phyloP scores from a whole-genome alignment of 306 rosid genomes.

The Cyclanthera cordifolia region DNA sequence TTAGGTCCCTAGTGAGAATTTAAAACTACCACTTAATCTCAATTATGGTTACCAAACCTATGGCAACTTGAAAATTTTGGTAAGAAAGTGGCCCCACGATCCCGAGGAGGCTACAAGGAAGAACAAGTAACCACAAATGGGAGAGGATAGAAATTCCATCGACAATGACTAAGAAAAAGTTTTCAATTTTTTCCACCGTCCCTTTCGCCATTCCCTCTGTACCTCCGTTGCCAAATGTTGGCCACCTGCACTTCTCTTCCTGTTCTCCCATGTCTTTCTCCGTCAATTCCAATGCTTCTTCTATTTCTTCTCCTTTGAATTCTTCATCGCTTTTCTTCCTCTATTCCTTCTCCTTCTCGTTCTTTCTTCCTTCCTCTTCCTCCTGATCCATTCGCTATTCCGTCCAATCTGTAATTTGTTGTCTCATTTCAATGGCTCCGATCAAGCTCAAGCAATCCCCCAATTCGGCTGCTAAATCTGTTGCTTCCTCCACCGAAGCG shows the following conservation, averaged over 20 bases:
- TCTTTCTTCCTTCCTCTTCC: not conserved
- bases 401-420: not conserved
- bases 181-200: not conserved
- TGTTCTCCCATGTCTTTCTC: not conserved
- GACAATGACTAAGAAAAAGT: not conserved
- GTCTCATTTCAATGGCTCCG: conserved; percentile 36
- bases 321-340: not conserved
- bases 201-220: conserved; percentile 9
- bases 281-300: conserved; percentile 13
- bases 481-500: conserved; percentile 40
- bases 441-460: conserved; percentile 43
- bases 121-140: conserved; percentile 6
- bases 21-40: too few species aligned
- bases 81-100: not conserved
- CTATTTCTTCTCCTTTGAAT: not conserved
- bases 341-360: not conserved
- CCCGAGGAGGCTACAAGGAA: not conserved
- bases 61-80: too few species aligned
- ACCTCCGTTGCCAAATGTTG: conserved; percentile 12
- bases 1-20: too few species aligned
- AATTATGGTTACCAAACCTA: too few species aligned
- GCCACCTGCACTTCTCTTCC: conserved; percentile 10
- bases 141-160: not conserved
- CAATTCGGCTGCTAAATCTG: conserved; percentile 22
- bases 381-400: not conserved